phyloP scores from a whole-genome alignment of 495 filamentous ascomycete species.

The Daldinia grandis region DNA sequence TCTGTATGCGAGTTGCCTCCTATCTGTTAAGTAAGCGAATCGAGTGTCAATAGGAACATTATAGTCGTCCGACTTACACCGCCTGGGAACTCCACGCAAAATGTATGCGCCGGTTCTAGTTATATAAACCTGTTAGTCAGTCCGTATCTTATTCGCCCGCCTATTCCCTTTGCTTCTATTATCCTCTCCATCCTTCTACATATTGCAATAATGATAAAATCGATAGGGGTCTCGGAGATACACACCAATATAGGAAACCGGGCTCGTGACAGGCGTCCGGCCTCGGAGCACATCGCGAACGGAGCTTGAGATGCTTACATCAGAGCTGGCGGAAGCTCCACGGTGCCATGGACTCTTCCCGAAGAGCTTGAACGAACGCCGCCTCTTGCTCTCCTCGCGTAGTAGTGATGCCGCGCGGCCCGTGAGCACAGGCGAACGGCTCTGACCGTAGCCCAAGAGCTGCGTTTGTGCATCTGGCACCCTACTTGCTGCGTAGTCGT shows the following conservation, averaged over 20 bases:
- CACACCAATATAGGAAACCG: conserved; percentile 42
- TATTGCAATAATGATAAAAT: neutral
- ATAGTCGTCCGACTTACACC: conserved; percentile 40
- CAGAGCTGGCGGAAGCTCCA: conserved; percentile 47
- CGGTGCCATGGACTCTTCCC: conserved; percentile 55
- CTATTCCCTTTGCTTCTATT: neutral
- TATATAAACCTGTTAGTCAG: neutral
- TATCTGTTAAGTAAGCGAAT: conserved; percentile 22
- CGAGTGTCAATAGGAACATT: neutral
- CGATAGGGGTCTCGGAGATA: neutral
- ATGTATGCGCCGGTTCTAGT: conserved; percentile 10
- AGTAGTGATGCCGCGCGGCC: conserved; percentile 27
- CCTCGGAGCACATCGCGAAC: conserved; percentile 48
- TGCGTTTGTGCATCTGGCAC: conserved; percentile 4
- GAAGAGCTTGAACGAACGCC: conserved; percentile 44
- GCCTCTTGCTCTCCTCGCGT: conserved; percentile 28
- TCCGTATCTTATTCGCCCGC: neutral
- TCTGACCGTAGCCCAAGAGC: neutral
- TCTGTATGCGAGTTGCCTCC: conserved; percentile 58
- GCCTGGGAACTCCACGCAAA: conserved; percentile 36
- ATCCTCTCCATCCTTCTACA: neutral
- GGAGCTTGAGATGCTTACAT: conserved; percentile 50
- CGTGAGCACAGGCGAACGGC: conserved; percentile 12
- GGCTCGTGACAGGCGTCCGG: conserved; percentile 46
- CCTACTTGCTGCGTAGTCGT: conserved; percentile 11